A percentile compares a stretch with the other conserved stretches of the same genome.
Conservation (phyloP, 768 basidiomycete genomes). For the Rhizopogon vesiculosus region DNA sequence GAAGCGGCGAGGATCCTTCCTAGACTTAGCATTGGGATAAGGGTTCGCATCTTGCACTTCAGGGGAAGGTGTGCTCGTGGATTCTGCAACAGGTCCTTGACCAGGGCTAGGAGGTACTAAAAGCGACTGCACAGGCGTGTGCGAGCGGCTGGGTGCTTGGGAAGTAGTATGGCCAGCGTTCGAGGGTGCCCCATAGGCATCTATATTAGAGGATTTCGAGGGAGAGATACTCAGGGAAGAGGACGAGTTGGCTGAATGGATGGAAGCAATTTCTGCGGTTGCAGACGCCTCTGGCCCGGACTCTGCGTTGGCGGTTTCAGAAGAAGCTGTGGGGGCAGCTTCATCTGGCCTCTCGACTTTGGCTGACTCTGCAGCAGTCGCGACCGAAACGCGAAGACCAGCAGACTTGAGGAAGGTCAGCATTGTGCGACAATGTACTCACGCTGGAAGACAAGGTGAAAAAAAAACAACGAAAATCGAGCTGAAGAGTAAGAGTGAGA, state of each 20-base stretch:
- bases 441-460: not conserved
- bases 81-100: not conserved
- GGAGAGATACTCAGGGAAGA: slow-evolving; percentile 11
- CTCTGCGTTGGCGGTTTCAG: slow-evolving; percentile 6
- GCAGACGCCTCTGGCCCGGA: slow-evolving; percentile 1
- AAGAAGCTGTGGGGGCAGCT: not conserved
- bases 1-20: slow-evolving; percentile 36
- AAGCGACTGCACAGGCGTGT: slow-evolving; percentile 1
- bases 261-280: not conserved
- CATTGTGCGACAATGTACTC: slow-evolving; percentile 8
- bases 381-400: slow-evolving; percentile 3
- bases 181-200: slow-evolving; percentile 13
- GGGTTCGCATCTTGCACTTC: slow-evolving; percentile 1
- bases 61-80: slow-evolving; percentile 13
- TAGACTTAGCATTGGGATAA: slow-evolving; percentile 1
- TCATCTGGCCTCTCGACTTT: not conserved
- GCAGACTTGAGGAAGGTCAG: slow-evolving; percentile 21
- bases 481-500: not conserved
- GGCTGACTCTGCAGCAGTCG: not conserved
- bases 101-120: slow-evolving; percentile 4
- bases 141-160: not conserved
- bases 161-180: not conserved
- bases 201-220: slow-evolving; percentile 16
- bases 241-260: not conserved
- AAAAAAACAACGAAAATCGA: not conserved